Percentiles rank a stretch among this genome's conserved stretches.
These are phyloP conservation scores for Bolboschoenoplectus hybrid DNA, from an alignment of 202 grass and related monocot species.

Conservation along the genomic window DNA sequence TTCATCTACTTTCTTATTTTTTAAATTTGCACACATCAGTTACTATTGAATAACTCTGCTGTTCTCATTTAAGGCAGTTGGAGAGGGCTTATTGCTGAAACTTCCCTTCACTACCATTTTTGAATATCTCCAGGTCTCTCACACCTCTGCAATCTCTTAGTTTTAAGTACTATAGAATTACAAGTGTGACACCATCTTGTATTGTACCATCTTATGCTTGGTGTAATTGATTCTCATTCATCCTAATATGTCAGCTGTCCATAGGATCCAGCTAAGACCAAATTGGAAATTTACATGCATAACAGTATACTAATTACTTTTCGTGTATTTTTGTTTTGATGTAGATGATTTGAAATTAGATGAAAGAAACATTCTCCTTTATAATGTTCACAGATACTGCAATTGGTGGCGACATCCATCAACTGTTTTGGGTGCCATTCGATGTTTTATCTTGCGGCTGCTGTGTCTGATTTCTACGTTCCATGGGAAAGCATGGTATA, in stretches of 20 bases:
- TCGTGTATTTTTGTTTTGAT: neutral
- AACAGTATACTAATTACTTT: neutral
- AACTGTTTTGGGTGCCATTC: slow-evolving; percentile 55
- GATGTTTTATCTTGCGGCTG: slow-evolving; percentile 86
- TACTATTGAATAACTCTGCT: slow-evolving; percentile 4
- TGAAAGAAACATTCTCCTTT: slow-evolving; percentile 20
- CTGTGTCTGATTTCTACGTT: slow-evolving; percentile 97
- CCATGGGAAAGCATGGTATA: slow-evolving; percentile 94
- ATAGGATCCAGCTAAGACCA: neutral
- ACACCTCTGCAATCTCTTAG: neutral
- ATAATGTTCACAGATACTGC: slow-evolving; percentile 66
- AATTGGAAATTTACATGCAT: neutral
- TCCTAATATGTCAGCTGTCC: neutral
- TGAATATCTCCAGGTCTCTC: slow-evolving; percentile 89
- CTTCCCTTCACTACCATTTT: slow-evolving; percentile 93
- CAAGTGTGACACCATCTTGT: neutral
- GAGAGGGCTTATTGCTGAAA: slow-evolving; percentile 80
- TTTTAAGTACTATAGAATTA: neutral
- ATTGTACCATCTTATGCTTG: neutral
- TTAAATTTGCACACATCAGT: slow-evolving; percentile 12
- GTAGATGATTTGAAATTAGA: slow-evolving; percentile 25
- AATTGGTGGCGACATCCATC: slow-evolving; percentile 65
- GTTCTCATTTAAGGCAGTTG: slow-evolving; percentile 58
- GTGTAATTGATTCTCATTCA: neutral
- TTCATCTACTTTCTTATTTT: slow-evolving; percentile 1